Evolutionary conservation across 306 rosid species (phyloP).

Genomic region (Vigna angularis): DNA sequence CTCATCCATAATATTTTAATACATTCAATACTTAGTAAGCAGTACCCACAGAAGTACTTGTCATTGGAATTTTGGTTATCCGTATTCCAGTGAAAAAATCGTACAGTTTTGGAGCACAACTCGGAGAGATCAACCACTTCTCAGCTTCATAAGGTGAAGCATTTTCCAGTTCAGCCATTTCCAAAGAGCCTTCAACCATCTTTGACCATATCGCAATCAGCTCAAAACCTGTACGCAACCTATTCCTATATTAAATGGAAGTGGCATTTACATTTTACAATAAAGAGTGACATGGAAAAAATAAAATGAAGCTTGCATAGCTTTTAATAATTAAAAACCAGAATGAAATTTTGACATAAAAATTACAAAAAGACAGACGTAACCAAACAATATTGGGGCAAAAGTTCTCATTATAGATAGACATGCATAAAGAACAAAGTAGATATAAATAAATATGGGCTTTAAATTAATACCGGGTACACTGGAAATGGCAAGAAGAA

Average conservation of each 20-base stretch:
- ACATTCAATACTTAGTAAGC: background rate
- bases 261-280: slow-evolving; percentile 27
- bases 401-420: slow-evolving; percentile 5
- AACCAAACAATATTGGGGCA: background rate
- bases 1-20: too few relatives aligned
- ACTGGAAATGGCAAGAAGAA: background rate
- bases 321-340: slow-evolving; percentile 30
- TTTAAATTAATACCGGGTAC: background rate
- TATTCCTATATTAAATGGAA: slow-evolving; percentile 41
- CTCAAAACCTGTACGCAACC: slow-evolving; percentile 66
- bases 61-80: slow-evolving; percentile 4
- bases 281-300: slow-evolving; percentile 23
- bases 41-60: background rate
- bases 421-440: background rate
- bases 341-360: background rate
- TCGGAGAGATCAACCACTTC: slow-evolving; percentile 79
- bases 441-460: background rate
- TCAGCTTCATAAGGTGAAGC: slow-evolving; percentile 77
- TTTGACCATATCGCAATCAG: slow-evolving; percentile 69
- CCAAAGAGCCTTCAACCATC: slow-evolving; percentile 65
- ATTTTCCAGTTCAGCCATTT: slow-evolving; percentile 84
- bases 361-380: background rate
- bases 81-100: slow-evolving; percentile 36
- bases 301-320: slow-evolving; percentile 28
- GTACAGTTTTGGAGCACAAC: slow-evolving; percentile 64